phyloP scores from a whole-genome alignment of 2,329 filamentous ascomycete genomes.

The Pleurostoma richardsiae region DNA sequence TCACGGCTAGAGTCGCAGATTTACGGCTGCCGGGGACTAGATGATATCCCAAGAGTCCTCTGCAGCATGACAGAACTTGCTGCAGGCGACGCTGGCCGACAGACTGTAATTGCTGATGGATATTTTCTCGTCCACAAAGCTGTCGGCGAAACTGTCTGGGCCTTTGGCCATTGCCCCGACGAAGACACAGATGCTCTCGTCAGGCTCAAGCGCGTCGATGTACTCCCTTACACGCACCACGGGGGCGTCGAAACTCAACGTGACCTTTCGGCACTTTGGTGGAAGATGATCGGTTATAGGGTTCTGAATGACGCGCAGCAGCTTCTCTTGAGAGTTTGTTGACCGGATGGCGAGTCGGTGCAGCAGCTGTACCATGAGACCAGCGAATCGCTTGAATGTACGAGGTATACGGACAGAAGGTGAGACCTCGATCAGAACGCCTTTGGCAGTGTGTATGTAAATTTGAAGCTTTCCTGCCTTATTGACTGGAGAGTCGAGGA shows the following conservation, averaged over 20 bases:
- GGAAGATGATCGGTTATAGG: constrained; percentile 96
- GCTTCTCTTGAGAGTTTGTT: constrained; percentile 94
- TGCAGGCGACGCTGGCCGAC: constrained; percentile 95
- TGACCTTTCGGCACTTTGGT: constrained; percentile 96
- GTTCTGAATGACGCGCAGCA: constrained; percentile 95
- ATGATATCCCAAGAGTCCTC: constrained; percentile 95
- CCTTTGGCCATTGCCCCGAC: constrained; percentile 99
- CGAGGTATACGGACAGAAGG: constrained; percentile 96
- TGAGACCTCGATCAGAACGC: constrained; percentile 94
- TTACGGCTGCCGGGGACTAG: constrained; percentile 38
- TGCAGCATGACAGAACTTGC: constrained; percentile 98
- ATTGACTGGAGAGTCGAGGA: constrained; percentile 97
- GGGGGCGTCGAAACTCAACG: constrained; percentile 86
- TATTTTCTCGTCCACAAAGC: constrained; percentile 93
- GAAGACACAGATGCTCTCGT: constrained; percentile 96
- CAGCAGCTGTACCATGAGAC: constrained; percentile 95
- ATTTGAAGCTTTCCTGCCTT: constrained; percentile 97
- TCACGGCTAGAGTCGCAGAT: constrained; percentile 8
- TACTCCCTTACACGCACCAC: constrained; percentile 88
- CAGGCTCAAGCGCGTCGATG: constrained; percentile 68
- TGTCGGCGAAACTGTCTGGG: constrained; percentile 89
- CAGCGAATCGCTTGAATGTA: constrained; percentile 98
- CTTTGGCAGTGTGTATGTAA: constrained; percentile 96
- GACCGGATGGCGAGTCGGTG: constrained; percentile 95
- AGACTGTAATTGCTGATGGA: constrained; percentile 98